Conservation (phyloP, 176 grass and related monocot genomes). For the Saccharum officinarum region DNA sequence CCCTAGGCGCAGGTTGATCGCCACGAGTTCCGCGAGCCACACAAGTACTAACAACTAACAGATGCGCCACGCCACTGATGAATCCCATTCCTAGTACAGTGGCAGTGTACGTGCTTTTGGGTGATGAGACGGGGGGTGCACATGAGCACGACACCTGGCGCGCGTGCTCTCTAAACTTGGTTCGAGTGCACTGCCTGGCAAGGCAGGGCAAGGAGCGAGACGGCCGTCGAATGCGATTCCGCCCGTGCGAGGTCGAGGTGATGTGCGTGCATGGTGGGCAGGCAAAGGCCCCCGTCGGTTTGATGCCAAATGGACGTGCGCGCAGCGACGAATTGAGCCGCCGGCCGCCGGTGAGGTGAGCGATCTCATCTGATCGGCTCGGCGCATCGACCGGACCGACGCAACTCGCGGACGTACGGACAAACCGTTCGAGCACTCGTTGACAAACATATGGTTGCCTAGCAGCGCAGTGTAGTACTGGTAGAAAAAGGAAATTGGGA, state of each 20-base stretch:
- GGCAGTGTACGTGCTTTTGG: background rate
- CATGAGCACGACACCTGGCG: background rate
- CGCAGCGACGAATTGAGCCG: background rate
- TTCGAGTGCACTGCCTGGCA: conserved; percentile 20
- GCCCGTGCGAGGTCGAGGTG: background rate
- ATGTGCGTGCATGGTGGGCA: background rate
- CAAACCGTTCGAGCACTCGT: background rate
- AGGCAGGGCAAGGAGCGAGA: conserved; percentile 22
- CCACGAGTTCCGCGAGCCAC: background rate
- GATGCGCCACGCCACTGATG: background rate
- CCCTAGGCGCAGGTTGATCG: background rate
- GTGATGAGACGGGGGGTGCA: background rate
- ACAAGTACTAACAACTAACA: background rate
- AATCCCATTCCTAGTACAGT: background rate
- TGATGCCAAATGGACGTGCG: background rate
- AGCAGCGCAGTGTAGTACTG: too few relatives aligned
- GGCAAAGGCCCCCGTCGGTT: background rate
- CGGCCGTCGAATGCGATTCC: background rate
- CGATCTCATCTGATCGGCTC: background rate
- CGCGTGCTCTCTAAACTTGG: too few relatives aligned
- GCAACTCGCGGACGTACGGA: background rate
- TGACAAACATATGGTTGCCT: background rate
- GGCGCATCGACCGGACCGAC: background rate
- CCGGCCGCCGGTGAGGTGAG: background rate
- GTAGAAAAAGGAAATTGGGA: background rate